Conservation (phyloP, 176 grass and related monocot genomes). For the Luzula sylvatica region DNA sequence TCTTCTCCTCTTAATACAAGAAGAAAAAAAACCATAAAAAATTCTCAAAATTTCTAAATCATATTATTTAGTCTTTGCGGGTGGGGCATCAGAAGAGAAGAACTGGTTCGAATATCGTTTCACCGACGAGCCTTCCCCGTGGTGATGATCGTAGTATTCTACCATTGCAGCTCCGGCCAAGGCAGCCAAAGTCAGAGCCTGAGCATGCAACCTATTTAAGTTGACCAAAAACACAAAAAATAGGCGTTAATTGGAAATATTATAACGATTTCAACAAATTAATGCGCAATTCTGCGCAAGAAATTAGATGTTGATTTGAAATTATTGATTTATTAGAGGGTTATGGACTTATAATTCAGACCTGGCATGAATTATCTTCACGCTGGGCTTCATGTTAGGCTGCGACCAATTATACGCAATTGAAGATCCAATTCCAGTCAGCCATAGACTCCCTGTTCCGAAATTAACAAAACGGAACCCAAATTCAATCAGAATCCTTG, state of each 20-base stretch:
- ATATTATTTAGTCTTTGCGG: conserved; percentile 33
- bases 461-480: not conserved
- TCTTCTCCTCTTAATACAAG: not conserved
- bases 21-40: not conserved
- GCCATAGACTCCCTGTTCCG: conserved; percentile 50
- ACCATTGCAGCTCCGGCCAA: conserved; percentile 69
- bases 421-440: conserved; percentile 50
- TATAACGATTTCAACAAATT: no score
- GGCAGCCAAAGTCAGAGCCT: conserved; percentile 79
- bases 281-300: no score
- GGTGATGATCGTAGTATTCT: conserved; percentile 78
- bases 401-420: conserved; percentile 90
- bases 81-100: conserved; percentile 14
- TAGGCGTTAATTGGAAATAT: no score
- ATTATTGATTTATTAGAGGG: no score
- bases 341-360: not conserved
- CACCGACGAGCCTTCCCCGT: conserved; percentile 50
- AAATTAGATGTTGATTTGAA: no score
- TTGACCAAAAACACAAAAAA: no score
- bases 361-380: conserved; percentile 94
- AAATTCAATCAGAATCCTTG: not conserved
- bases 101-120: conserved; percentile 63
- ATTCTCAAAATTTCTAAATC: not conserved
- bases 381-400: conserved; percentile 83
- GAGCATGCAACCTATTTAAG: conserved; percentile 74